A percentile compares a stretch with the other conserved stretches of the same genome.
Conservation (phyloP, 2,329 filamentous ascomycete genomes). For the Pseudogymnoascus sp. region DNA sequence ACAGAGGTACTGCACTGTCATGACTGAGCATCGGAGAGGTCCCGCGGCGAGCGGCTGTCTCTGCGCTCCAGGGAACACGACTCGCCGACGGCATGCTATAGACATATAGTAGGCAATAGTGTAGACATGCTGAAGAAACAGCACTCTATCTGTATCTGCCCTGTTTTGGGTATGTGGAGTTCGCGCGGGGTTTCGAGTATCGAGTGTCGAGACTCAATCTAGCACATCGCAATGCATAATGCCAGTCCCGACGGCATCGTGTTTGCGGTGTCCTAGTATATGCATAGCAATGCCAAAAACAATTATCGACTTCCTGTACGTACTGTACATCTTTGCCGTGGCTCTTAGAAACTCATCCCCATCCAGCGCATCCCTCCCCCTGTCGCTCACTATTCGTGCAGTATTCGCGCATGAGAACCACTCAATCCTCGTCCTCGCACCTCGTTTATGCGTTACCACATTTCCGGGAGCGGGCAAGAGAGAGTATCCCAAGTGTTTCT, state of each 20-base stretch:
- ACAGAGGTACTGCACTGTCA: neutral
- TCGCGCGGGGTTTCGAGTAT: neutral
- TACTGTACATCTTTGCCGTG: neutral
- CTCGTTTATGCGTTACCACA: neutral
- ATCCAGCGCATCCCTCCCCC: neutral
- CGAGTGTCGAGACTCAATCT: neutral
- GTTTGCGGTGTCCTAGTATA: neutral
- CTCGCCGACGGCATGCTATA: neutral
- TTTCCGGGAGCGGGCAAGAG: neutral
- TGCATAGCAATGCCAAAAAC: neutral
- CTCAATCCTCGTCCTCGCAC: neutral
- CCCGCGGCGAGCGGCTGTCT: neutral
- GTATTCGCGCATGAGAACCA: neutral
- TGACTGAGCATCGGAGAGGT: neutral
- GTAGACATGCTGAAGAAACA: neutral
- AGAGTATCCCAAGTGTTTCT: neutral
- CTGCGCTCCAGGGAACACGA: conserved; percentile 3
- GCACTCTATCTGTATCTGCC: neutral
- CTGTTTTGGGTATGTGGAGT: neutral
- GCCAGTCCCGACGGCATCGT: neutral
- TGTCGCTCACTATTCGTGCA: neutral
- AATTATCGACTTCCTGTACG: neutral
- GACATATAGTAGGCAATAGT: neutral
- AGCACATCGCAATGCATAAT: neutral
- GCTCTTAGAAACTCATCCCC: neutral